Evolutionary conservation across 352 stramenopile genomes (phyloP).

Genomic region (Globisporangium middletonii): DNA sequence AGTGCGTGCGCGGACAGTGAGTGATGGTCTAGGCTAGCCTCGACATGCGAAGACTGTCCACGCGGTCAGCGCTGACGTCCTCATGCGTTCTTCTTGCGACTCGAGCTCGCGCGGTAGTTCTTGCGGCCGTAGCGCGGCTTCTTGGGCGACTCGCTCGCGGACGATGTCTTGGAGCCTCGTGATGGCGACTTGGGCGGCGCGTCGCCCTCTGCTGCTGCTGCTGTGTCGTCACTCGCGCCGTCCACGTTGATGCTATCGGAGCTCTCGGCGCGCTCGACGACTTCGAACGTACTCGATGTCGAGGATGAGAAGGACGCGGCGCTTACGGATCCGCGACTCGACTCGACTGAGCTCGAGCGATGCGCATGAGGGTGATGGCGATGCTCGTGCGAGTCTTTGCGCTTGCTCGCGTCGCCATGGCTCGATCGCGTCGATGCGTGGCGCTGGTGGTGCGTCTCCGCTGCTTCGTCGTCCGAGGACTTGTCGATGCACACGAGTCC

Average conservation of each 20-base stretch:
- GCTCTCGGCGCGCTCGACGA: constrained; percentile 1
- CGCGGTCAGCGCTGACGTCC: no score
- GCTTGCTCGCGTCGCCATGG: neutral
- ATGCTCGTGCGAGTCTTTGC: constrained; percentile 1
- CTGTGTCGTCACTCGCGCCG: neutral
- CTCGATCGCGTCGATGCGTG: neutral
- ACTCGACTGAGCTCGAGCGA: constrained; percentile 8
- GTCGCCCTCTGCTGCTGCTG: neutral
- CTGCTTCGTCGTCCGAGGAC: constrained; percentile 9
- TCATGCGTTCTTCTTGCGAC: constrained; percentile 44
- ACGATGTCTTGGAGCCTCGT: constrained; percentile 19
- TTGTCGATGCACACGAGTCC: constrained; percentile 14
- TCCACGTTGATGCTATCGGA: neutral
- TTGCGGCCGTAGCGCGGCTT: constrained; percentile 67
- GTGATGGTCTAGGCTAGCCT: no score
- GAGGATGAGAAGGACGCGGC: neutral
- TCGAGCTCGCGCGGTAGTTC: constrained; percentile 67
- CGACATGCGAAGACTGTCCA: no score
- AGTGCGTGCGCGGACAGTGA: no score
- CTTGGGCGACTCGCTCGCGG: constrained; percentile 24
- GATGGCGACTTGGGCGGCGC: constrained; percentile 26
- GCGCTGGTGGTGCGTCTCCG: neutral
- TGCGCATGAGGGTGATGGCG: constrained; percentile 1
- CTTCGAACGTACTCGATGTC: constrained; percentile 1
- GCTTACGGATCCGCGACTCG: neutral